Base-by-base conservation (phyloP, 441 rosid species). In the Dalechampia spathulata region DNA sequence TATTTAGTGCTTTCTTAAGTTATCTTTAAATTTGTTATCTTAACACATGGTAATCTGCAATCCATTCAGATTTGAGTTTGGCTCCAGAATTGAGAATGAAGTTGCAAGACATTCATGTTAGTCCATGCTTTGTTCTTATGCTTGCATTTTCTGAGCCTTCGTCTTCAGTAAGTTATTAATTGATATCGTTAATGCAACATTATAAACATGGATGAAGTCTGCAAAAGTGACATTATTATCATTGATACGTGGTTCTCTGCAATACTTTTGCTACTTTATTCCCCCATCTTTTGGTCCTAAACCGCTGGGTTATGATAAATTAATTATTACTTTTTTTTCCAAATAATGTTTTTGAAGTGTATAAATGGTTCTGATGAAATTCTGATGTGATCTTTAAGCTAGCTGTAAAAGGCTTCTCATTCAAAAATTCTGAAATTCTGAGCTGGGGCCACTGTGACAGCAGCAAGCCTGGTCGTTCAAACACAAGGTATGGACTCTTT, bases 101-200 rank as follows among this genome's bases (percentile, higher is more conserved):
- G 72, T 68, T 86, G 49, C 76, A 73, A 64, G 60, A 78, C 63
- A 78, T 89, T 59, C 87, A 92, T 59, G 85, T 76, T 39, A 52
- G 51, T 49, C 91, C 96, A 16, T 80, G 94, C 71, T 85, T 88
- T 60, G 79, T 83, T 28, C 83, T 85, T 60, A 82, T 88, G 94
- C 76, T 88, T 56, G 94, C 89, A 56, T 88, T 85, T 65, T 38
- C 72, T 39, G 86, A 88, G 72, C 83, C 95, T 41, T 72, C 86
- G 67, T 80, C 90, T 50, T 73, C 55, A 62, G 95, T 83, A 72
- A 64, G 78, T 70, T 28, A 59, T 39, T 19, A 32, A 27, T 37
- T 50, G 21, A 50, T 44, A 40, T 43, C 25, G 26, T 50, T 26
- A 16, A 20, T 27, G 22, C 16, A 42, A 47, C 44, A 20, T 22